Evolutionary conservation across 495 filamentous ascomycete species (phyloP).

Genomic region (Aspergillus indologenus): DNA sequence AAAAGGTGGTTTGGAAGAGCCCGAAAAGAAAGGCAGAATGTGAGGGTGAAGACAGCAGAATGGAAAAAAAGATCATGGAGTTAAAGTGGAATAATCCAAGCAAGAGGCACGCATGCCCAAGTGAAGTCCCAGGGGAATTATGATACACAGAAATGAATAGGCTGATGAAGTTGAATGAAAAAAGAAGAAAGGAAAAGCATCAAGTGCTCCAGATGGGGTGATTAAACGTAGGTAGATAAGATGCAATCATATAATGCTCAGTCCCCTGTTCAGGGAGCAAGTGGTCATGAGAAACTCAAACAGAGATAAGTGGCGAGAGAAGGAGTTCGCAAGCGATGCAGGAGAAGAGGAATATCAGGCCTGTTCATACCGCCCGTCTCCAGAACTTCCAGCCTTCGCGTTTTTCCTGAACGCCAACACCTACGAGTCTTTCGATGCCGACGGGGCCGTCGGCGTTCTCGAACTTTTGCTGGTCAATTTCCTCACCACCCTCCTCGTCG

Average conservation of each 20-base stretch:
- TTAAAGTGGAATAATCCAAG: neutral
- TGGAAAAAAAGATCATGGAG: neutral
- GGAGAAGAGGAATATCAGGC: neutral
- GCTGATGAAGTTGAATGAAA: neutral
- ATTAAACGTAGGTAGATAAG: conserved; percentile 1
- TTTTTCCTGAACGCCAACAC: conserved; percentile 62
- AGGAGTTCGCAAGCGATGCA: neutral
- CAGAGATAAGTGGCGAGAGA: conserved; percentile 3
- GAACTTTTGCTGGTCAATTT: conserved; percentile 92
- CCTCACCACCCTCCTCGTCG: conserved; percentile 75
- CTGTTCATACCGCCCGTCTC: conserved; percentile 47
- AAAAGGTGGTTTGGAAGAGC: neutral
- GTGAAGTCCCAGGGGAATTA: conserved; percentile 9
- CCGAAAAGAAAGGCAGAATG: conserved; percentile 1
- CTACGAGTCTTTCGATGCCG: conserved; percentile 68
- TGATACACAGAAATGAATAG: conserved; percentile 14
- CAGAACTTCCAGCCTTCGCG: conserved; percentile 93
- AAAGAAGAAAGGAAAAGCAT: conserved; percentile 2
- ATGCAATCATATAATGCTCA: conserved; percentile 5
- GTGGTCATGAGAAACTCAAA: conserved; percentile 2
- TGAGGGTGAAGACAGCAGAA: conserved; percentile 5
- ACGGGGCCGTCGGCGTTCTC: conserved; percentile 75
- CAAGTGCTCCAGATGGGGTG: neutral
- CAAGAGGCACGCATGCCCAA: conserved; percentile 2
- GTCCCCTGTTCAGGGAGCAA: neutral